Evolutionary conservation across 768 basidiomycete genomes (phyloP).

Genomic region (Amanita fuliginea): DNA sequence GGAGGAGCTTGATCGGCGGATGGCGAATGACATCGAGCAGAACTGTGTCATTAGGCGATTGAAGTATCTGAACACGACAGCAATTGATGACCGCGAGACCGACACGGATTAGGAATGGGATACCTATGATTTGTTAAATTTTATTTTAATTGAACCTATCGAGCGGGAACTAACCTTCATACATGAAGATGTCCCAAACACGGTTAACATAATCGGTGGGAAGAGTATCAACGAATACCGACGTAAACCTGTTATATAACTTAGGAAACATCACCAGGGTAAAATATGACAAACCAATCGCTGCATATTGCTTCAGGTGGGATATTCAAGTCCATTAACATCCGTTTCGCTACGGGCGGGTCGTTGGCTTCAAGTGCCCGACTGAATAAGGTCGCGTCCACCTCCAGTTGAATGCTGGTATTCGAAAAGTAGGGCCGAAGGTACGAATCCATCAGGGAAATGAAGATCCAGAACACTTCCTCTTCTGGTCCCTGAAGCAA

Average conservation of each 20-base stretch:
- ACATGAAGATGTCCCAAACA: conserved; percentile 77
- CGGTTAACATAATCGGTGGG: conserved; percentile 57
- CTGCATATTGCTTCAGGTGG: conserved; percentile 44
- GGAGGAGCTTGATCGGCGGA: conserved; percentile 43
- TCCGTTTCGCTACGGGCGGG: conserved; percentile 45
- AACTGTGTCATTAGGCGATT: conserved; percentile 33
- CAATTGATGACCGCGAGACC: conserved; percentile 55
- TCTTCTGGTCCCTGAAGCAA: conserved; percentile 72
- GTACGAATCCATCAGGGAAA: conserved; percentile 77
- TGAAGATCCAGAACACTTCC: conserved; percentile 87
- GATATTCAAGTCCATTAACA: conserved; percentile 57
- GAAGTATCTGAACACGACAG: conserved; percentile 48
- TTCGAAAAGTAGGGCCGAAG: conserved; percentile 69
- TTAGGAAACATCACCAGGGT: not conserved
- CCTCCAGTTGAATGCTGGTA: conserved; percentile 53
- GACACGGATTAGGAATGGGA: conserved; percentile 65
- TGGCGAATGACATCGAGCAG: conserved; percentile 36
- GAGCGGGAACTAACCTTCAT: conserved; percentile 48
- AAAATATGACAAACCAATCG: conserved; percentile 40
- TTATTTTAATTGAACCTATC: not conserved
- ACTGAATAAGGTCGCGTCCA: conserved; percentile 63
- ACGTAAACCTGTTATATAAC: conserved; percentile 45
- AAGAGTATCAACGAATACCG: conserved; percentile 57
- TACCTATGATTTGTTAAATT: conserved; percentile 29
- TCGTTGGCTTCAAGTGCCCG: conserved; percentile 61